These are phyloP conservation scores for Agapanthus africanus DNA, from an alignment of 106 monocot genomes.

Conservation along the genomic window DNA sequence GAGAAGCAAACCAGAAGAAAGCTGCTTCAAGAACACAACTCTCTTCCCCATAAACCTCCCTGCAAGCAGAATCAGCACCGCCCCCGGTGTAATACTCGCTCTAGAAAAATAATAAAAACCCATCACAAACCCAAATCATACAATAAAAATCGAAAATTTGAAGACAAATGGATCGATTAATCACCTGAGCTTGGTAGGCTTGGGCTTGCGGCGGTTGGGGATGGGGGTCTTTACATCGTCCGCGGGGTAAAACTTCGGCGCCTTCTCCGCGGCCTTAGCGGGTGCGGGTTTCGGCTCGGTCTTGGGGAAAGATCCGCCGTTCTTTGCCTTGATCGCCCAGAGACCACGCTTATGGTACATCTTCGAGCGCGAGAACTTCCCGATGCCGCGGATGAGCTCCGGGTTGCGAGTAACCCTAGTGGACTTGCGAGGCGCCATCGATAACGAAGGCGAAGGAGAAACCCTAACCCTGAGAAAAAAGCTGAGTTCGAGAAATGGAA, in stretches of 20 bases:
- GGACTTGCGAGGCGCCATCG: constrained; percentile 23
- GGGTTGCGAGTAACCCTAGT: constrained; percentile 18
- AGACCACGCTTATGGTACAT: constrained; percentile 34
- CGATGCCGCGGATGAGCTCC: constrained; percentile 15
- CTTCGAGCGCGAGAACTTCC: constrained; percentile 18
- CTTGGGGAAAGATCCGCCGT: constrained; percentile 25
- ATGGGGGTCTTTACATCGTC: constrained; percentile 25
- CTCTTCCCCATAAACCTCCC: constrained; percentile 50
- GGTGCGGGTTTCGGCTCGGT: constrained; percentile 11
- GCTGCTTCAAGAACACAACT: constrained; percentile 30
- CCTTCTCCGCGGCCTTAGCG: constrained; percentile 14
- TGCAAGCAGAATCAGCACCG: constrained; percentile 36
- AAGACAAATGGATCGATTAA: background rate
- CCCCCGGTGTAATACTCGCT: constrained; percentile 32
- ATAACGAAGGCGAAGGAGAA: background rate
- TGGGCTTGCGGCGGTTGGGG: constrained; percentile 23
- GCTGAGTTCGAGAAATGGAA: background rate
- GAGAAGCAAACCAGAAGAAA: constrained; percentile 22
- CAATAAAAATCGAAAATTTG: background rate
- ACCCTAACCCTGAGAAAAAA: constrained; percentile 7
- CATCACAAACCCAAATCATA: background rate
- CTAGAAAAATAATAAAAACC: constrained; percentile 6
- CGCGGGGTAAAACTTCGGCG: constrained; percentile 28
- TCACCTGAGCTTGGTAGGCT: constrained; percentile 31
- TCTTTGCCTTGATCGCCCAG: constrained; percentile 32